Percentiles rank a stretch among this genome's conserved stretches.
phyloP scores from a whole-genome alignment of 1,139 yeast genomes.

The Kluyveromyces sp. region DNA sequence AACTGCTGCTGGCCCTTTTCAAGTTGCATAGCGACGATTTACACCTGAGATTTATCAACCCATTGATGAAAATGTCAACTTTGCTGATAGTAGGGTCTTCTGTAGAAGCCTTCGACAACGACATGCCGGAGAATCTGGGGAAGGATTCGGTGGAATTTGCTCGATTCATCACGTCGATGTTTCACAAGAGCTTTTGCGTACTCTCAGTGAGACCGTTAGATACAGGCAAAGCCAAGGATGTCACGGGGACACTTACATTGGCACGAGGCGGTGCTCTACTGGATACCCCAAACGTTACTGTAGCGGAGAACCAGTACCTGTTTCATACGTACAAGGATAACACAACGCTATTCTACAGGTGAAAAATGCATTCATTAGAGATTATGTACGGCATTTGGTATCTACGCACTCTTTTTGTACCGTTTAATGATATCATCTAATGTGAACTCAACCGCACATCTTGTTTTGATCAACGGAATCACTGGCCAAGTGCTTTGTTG shows the following conservation, averaged over 20 bases:
- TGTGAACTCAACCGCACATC: slow-evolving; percentile 87
- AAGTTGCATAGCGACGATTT: slow-evolving; percentile 26
- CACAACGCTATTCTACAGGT: slow-evolving; percentile 37
- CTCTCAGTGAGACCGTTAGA: slow-evolving; percentile 56
- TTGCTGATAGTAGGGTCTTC: slow-evolving; percentile 22
- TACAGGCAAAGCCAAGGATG: slow-evolving; percentile 79
- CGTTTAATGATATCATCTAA: slow-evolving; percentile 48
- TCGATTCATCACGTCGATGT: slow-evolving; percentile 20
- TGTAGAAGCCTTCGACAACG: slow-evolving; percentile 18
- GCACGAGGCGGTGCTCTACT: slow-evolving; percentile 45
- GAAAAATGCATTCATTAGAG: not conserved
- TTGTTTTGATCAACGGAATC: slow-evolving; percentile 73
- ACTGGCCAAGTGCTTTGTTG: slow-evolving; percentile 94
- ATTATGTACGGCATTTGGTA: not conserved
- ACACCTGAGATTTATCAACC: slow-evolving; percentile 22
- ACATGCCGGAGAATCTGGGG: slow-evolving; percentile 9
- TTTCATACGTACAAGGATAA: slow-evolving; percentile 54
- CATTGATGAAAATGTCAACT: slow-evolving; percentile 22
- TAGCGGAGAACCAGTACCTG: slow-evolving; percentile 57
- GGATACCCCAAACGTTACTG: slow-evolving; percentile 25
- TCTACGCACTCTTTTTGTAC: slow-evolving; percentile 13
- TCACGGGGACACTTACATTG: slow-evolving; percentile 64
- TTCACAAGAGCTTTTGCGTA: slow-evolving; percentile 23
- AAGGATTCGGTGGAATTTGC: slow-evolving; percentile 20
- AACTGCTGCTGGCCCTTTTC: slow-evolving; percentile 24